Conservation (phyloP, 2,329 filamentous ascomycete species). For the Neonectria coccinea region DNA sequence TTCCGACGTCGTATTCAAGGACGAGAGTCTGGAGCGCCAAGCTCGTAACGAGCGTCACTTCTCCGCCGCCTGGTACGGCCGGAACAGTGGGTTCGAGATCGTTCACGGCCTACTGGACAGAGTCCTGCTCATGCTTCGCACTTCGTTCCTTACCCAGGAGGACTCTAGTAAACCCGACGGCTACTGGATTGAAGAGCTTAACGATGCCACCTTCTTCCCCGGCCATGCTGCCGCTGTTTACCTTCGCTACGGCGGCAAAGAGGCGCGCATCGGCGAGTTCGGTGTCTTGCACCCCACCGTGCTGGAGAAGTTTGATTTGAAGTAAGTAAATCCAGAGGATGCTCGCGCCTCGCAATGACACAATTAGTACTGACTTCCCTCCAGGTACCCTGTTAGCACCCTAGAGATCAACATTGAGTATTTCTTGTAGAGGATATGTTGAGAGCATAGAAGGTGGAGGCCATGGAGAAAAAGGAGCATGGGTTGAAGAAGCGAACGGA, state of each 20-base stretch:
- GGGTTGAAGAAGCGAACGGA: slow-evolving; percentile 7
- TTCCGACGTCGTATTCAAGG: slow-evolving; percentile 92
- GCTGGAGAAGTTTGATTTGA: slow-evolving; percentile 92
- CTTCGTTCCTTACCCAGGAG: slow-evolving; percentile 76
- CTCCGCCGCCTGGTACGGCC: slow-evolving; percentile 95
- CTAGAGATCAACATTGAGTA: slow-evolving; percentile 95
- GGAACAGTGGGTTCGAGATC: slow-evolving; percentile 92
- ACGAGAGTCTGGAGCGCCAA: slow-evolving; percentile 82
- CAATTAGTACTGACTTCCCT: slow-evolving; percentile 36
- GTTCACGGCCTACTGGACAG: slow-evolving; percentile 95
- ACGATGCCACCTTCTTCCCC: slow-evolving; percentile 91
- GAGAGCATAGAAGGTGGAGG: slow-evolving; percentile 30
- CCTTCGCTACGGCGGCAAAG: slow-evolving; percentile 79
- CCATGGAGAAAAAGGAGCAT: slow-evolving; percentile 20
- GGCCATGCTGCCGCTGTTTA: slow-evolving; percentile 90
- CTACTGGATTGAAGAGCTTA: slow-evolving; percentile 95
- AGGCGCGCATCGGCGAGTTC: slow-evolving; percentile 85
- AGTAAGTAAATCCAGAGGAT: slow-evolving; percentile 61
- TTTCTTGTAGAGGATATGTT: slow-evolving; percentile 73
- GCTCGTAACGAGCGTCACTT: slow-evolving; percentile 94
- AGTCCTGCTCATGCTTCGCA: slow-evolving; percentile 90
- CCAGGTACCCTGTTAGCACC: slow-evolving; percentile 88
- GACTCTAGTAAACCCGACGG: slow-evolving; percentile 72
- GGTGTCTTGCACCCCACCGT: slow-evolving; percentile 95
- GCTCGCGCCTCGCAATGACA: slow-evolving; percentile 4